A percentile compares a stretch with the other conserved stretches of the same genome.
Evolutionary conservation across 768 basidiomycete genomes (phyloP).

Genomic region (Boletus rubroflammeus): DNA sequence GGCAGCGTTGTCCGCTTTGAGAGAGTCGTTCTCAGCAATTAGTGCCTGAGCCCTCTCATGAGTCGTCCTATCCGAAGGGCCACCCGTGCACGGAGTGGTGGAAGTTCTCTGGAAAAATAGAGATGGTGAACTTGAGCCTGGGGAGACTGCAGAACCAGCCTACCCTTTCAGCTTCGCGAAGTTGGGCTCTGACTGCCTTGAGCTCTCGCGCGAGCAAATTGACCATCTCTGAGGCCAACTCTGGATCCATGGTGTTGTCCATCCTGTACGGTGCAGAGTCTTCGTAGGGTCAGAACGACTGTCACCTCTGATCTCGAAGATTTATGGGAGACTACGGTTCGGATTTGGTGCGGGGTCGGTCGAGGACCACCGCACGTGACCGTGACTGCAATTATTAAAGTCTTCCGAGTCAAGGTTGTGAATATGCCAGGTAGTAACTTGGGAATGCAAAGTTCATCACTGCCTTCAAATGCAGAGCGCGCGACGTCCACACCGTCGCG

Average conservation of each 20-base stretch:
- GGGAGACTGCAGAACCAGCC: background rate
- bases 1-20: slow-evolving; percentile 19
- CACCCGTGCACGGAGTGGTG: background rate
- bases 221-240: slow-evolving; percentile 24
- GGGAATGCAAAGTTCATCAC: slow-evolving; percentile 9
- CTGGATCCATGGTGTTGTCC: slow-evolving; percentile 26
- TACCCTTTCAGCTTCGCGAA: slow-evolving; percentile 24
- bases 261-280: background rate
- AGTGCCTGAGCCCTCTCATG: slow-evolving; percentile 10
- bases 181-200: slow-evolving; percentile 20
- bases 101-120: slow-evolving; percentile 8
- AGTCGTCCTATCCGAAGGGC: background rate
- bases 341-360: background rate
- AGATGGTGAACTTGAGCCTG: background rate
- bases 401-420: background rate
- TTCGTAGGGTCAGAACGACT: too few relatives aligned
- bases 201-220: slow-evolving; percentile 26
- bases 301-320: too few relatives aligned
- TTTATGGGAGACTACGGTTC: too few relatives aligned
- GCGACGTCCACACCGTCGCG: slow-evolving; percentile 52
- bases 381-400: background rate
- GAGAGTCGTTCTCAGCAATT: slow-evolving; percentile 12
- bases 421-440: background rate
- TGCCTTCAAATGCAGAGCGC: slow-evolving; percentile 30
- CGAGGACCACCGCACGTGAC: slow-evolving; percentile 11